Evolutionary conservation across 345 rosid genomes (phyloP).

Genomic region (Turritis glabra): DNA sequence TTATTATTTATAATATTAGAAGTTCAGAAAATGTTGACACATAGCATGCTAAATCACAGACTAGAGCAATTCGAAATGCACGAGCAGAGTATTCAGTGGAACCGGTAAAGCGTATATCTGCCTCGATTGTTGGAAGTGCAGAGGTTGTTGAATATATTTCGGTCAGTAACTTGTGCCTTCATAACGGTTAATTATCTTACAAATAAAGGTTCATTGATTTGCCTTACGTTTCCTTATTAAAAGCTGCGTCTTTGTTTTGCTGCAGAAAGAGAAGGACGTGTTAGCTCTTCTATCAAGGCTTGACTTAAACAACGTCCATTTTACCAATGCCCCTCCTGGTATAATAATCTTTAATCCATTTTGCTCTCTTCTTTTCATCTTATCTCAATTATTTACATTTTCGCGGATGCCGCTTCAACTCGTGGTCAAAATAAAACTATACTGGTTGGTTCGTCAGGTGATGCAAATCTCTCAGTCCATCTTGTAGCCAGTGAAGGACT

Average conservation of each 20-base stretch:
- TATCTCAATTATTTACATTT: background rate
- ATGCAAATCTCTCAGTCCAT: conserved; percentile 83
- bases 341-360: conserved; percentile 7
- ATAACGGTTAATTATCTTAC: background rate
- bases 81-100: conserved; percentile 97
- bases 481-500: conserved; percentile 95
- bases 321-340: conserved; percentile 74
- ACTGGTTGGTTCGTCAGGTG: conserved; percentile 47
- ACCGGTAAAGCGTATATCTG: conserved; percentile 95
- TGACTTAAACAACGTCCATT: conserved; percentile 63
- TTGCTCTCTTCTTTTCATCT: background rate
- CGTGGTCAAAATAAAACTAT: background rate
- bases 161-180: conserved; percentile 50
- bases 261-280: conserved; percentile 89
- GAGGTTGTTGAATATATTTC: conserved; percentile 83
- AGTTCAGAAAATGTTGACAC: conserved; percentile 24
- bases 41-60: conserved; percentile 45
- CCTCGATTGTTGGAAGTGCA: conserved; percentile 74
- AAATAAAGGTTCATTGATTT: background rate
- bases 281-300: conserved; percentile 85
- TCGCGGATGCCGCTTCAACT: background rate
- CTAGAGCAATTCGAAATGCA: conserved; percentile 89
- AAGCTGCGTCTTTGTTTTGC: conserved; percentile 15
- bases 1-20: background rate
- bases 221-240: background rate